Evolutionary conservation across 176 grass and related monocot species (phyloP).

Genomic region (Triticum timopheevii): DNA sequence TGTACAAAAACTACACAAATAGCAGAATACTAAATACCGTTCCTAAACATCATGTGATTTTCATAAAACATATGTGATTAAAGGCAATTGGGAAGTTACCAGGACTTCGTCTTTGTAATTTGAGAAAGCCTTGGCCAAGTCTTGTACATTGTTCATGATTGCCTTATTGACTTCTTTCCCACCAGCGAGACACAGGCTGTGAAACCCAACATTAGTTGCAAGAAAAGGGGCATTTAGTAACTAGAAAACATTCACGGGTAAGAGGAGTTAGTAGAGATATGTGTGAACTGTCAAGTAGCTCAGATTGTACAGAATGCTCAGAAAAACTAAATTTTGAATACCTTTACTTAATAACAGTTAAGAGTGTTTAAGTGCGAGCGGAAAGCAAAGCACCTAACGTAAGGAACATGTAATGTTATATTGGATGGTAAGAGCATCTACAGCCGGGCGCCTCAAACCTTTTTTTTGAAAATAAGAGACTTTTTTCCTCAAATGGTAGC

Average conservation of each 20-base stretch:
- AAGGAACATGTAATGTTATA: neutral
- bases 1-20: neutral
- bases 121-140: constrained; percentile 75
- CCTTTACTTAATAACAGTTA: neutral
- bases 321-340: constrained; percentile 12
- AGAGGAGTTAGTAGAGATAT: neutral
- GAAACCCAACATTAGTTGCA: constrained; percentile 38
- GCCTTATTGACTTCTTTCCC: constrained; percentile 75
- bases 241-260: constrained; percentile 18
- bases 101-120: constrained; percentile 96
- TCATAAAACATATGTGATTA: neutral
- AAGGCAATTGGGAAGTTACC: constrained; percentile 49
- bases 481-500: no score
- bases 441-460: no score
- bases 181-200: constrained; percentile 79
- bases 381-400: neutral
- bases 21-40: neutral
- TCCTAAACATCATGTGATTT: neutral
- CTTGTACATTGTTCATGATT: constrained; percentile 80
- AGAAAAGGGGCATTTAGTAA: constrained; percentile 15
- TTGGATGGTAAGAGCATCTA: neutral
- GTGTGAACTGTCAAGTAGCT: neutral
- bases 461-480: no score
- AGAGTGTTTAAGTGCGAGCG: neutral
- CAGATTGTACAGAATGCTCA: neutral